Base-by-base conservation (phyloP, 495 filamentous ascomycete species). In the Lentithecium fluviatile region DNA sequence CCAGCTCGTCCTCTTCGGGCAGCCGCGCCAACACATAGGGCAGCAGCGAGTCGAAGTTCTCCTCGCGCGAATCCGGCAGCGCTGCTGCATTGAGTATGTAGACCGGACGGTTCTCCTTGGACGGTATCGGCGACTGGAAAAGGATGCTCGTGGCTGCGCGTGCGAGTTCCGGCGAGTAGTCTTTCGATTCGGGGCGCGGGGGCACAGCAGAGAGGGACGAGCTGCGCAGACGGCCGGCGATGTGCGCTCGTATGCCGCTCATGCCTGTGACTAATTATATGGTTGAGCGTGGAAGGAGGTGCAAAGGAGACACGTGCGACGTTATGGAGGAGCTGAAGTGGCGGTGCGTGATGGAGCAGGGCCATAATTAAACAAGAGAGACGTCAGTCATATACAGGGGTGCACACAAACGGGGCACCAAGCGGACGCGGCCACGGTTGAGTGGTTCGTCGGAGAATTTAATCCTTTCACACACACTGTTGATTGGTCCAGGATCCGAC, bases 81-180 rank as follows among this genome's bases (percentile, higher is more conserved):
- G 78, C 82, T n/a, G 79, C 79, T 2, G 79, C 78, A 59, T 80
- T 81, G 47, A 83, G 75, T 15, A 83, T 74, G 68, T 79, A 77
- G 56, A 83, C 56, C 8, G 80, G 79, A 6, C 77, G 73, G 8
- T 76, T 74, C 15, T 70, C 69, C 32, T 66, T 63, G 1, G 79
- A 79, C 29, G 76, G 74, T 23, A 76, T 65, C 0, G 81, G 81
- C 3, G 78, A 81, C 12, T 74, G 75, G 58, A 79, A 83, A 42
- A 83, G 71, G 57, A 82, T 80, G 45, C 69, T 71, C 5, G 71
- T 64, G 6, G 78, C 79, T 17, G 74, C 57, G 19, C 62, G 56
- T 15, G 77, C 77, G 19, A 80, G 74, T 19, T 46, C 37, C 0
- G 56, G 56, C 19, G 77, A 76, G 61, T 77, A 80, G 23, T 76